Evolutionary conservation across 208 protist genomes (phyloP).

Genomic region (Herpetomonas tarakana): DNA sequence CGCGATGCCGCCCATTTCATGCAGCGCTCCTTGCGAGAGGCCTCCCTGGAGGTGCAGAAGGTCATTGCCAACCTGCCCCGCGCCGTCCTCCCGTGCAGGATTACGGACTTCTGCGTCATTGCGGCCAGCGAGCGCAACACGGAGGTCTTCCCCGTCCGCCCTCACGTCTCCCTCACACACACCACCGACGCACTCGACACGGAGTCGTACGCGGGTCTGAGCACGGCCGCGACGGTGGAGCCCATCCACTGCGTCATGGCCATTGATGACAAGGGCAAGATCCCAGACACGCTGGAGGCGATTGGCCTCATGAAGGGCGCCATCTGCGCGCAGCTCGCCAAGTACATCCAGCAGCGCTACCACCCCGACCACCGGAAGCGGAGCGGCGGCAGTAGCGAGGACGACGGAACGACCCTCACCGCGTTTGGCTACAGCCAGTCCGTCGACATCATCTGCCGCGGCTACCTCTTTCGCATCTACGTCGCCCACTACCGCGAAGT

Average conservation of each 20-base stretch:
- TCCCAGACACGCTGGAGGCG: conserved; percentile 81
- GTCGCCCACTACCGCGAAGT: conserved; percentile 87
- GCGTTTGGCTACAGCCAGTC: conserved; percentile 63
- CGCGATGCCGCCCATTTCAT: conserved; percentile 56
- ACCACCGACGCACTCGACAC: conserved; percentile 41
- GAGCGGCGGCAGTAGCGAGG: background rate
- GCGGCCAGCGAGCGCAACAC: conserved; percentile 61
- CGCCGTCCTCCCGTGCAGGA: conserved; percentile 68
- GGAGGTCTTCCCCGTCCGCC: conserved; percentile 70
- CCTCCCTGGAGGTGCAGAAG: conserved; percentile 49
- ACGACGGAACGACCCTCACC: conserved; percentile 19
- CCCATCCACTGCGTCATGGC: conserved; percentile 77
- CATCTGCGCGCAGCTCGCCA: conserved; percentile 81
- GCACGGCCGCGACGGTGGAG: conserved; percentile 59
- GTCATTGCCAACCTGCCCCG: conserved; percentile 63
- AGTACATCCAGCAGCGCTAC: conserved; percentile 55
- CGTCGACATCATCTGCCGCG: conserved; percentile 76
- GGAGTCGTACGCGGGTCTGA: conserved; percentile 43
- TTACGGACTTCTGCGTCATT: conserved; percentile 74
- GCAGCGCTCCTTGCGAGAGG: conserved; percentile 55
- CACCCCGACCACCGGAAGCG: conserved; percentile 6
- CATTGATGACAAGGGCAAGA: conserved; percentile 82
- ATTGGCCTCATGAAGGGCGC: conserved; percentile 86
- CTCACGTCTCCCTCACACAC: conserved; percentile 78
- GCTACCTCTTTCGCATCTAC: conserved; percentile 87